Conservation (phyloP, 1,284 basidiomycete species). For the Boletus mariae region DNA sequence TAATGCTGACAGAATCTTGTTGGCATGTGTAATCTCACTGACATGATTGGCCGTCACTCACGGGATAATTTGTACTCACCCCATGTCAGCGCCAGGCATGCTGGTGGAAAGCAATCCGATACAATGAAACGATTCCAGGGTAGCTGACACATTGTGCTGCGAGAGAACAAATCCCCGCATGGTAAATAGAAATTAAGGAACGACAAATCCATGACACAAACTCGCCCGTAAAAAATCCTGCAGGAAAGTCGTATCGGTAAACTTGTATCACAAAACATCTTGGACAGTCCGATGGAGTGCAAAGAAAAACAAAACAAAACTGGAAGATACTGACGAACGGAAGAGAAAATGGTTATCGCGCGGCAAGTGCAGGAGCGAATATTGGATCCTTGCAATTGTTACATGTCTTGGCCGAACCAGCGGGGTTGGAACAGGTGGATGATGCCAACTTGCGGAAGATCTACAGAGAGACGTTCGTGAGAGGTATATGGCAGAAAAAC, state of each 20-base stretch:
- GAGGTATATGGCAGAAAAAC: background rate
- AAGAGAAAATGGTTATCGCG: constrained; percentile 20
- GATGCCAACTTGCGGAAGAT: constrained; percentile 32
- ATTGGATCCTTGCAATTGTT: constrained; percentile 23
- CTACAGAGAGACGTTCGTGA: constrained; percentile 7
- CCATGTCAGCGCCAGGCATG: background rate
- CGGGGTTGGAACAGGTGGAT: constrained; percentile 2
- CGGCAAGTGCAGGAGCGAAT: constrained; percentile 15
- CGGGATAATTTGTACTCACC: constrained; percentile 11
- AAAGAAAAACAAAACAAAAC: background rate
- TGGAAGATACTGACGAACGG: background rate
- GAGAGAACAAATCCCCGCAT: background rate
- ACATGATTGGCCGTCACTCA: background rate
- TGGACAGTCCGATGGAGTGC: constrained; percentile 17
- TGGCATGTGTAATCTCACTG: constrained; percentile 7
- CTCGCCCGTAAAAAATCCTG: constrained; percentile 14
- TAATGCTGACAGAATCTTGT: background rate
- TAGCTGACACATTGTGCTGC: constrained; percentile 8
- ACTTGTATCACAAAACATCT: constrained; percentile 15
- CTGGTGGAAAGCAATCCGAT: constrained; percentile 1
- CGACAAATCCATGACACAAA: constrained; percentile 10
- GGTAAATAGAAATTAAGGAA: constrained; percentile 13
- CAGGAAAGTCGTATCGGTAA: constrained; percentile 12
- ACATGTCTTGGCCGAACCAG: constrained; percentile 15
- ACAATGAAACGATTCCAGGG: constrained; percentile 1